A percentile compares a stretch with the other conserved stretches of the same genome.
Conservation (phyloP, 169 alveolate species). For the Perkinsus marinus region DNA sequence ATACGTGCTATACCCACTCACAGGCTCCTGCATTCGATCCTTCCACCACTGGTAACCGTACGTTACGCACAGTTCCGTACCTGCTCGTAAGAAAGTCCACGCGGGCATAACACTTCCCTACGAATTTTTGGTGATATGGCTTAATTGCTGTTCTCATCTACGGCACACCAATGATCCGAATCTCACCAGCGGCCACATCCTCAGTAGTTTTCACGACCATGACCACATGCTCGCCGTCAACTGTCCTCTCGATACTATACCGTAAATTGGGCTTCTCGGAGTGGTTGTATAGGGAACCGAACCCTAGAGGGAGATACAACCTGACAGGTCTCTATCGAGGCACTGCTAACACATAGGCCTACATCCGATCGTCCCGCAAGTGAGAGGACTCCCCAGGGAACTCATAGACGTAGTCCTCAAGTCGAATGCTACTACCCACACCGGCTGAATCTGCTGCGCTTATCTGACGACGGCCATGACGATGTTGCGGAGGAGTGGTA, state of each 20-base stretch:
- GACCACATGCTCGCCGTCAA: not conserved
- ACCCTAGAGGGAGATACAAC: not conserved
- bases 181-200: not conserved
- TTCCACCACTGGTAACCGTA: not conserved
- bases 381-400: not conserved
- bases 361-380: not conserved
- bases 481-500: not conserved
- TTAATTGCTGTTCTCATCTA: too few species aligned
- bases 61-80: not conserved
- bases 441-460: not conserved
- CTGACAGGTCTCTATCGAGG: not conserved
- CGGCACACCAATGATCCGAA: not conserved
- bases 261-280: not conserved
- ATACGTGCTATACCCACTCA: not conserved
- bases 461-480: not conserved
- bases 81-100: not conserved
- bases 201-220: not conserved
- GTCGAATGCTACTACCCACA: not conserved
- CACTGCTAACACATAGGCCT: not conserved
- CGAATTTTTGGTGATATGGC: too few species aligned
- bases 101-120: too few species aligned
- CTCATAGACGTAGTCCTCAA: not conserved
- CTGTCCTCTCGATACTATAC: not conserved
- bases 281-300: not conserved
- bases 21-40: not conserved